Evolutionary conservation across 345 rosid genomes (phyloP), one percentile per base, ranked within the genome.

Genomic region (Leavenworthia alabamica): DNA sequence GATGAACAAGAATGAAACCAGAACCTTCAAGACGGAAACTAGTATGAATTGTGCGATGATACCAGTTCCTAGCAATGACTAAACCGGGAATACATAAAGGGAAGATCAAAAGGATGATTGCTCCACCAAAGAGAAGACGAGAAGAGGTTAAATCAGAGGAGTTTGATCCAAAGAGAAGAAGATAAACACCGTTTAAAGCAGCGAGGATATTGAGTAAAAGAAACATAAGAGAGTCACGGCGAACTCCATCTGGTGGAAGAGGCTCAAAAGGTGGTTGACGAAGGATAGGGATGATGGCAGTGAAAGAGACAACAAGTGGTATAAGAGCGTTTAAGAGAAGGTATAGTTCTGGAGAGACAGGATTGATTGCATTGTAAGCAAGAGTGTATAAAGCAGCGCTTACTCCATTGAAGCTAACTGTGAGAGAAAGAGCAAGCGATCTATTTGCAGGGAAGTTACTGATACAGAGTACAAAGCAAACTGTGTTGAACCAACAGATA

Each of bases 401-500:
- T 19, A 92, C 93, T 5, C 95, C 98, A 44, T 92, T 92, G 81
- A 86, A 92, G 84, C 95, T 79, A 2, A 92, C 83, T 13, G 98
- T 92, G 9, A 92, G 95, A 16, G 96, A 89, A 3, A 92, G 61
- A 19, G 98, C 98, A 15, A 92, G 84, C 39, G 99, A 67, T 56
- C 91, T 62, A 56, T 81, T 87, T 10, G 76, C 67, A 8, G 94
- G 86, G 83, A 93, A 93, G 72, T 89, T 89, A 8, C 77, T 75
- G 28, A 89, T 83, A 86, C 96, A 92, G 22, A 89, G 89, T 20
- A 89, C 90, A 71, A 85, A 89, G 55, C 98, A 92, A 4, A 92
- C 91, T 10, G 98, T 92, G 82, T 92, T 92, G 86, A 92, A 92
- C 98, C 96, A 92, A 48, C 96, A 89, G 41, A 92, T 92, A 73